Evolutionary conservation across 345 rosid genomes (phyloP), one percentile per base, ranked within the genome.

Genomic region (Balakata baccata): DNA sequence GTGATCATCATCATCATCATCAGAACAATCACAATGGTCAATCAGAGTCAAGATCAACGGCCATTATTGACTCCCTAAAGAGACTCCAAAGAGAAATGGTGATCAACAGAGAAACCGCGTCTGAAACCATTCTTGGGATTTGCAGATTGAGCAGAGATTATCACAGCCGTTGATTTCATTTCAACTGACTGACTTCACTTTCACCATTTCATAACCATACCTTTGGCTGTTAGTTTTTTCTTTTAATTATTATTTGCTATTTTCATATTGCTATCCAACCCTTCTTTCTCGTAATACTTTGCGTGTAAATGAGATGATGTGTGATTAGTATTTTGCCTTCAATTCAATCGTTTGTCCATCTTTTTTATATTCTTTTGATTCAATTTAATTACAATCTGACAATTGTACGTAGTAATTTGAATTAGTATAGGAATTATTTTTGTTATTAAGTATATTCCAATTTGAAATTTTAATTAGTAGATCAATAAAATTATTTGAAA

Each of bases 41-140:
- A 65, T 63, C 73, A 61, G 81, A 71, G 74, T 72, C 85, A n/a
- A 82, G 72, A 84, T 82, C 88, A 70, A 75, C 76, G 67, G 86
- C 74, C 62, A 17, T 68, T 18, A 76, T 79, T 39, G 77, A 67
- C 68, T 74, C 89, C 4, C 25, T 76, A 18, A 70, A 69, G 71
- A 81, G 81, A 65, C 81, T 85, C 39, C 81, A 82, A 61, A 78
- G 57, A 54, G 79, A 70, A 51, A 68, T 68, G 57, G 75, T 73
- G 63, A 49, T 72, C 0, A 72, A 76, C 61, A 81, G 64, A 22
- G 66, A 74, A 51, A 83, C 66, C 29, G 81, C 86, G 7, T 74
- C 87, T 49, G 68, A 82, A 4, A 41, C 81, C 18, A 47, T 84
- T 52, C 51, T 74, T 4, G 64, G 68, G 59, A 78, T 84, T 59